Evolutionary conservation across 1,284 basidiomycete genomes (phyloP).

Genomic region (Naganishia sp.): DNA sequence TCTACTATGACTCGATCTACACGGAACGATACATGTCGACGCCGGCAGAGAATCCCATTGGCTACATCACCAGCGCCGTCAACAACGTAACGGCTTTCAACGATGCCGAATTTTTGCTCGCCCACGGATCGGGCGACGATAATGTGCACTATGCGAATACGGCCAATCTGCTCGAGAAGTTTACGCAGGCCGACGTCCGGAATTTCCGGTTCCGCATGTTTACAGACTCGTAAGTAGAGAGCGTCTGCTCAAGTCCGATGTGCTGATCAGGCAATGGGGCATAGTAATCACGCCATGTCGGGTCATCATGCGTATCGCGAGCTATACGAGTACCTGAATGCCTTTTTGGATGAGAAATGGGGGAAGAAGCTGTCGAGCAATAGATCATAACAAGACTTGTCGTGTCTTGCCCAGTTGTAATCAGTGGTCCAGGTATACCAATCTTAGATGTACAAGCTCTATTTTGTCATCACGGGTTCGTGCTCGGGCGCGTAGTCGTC

Average conservation of each 20-base stretch:
- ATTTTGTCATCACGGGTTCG: background rate
- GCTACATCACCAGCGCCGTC: slow-evolving; percentile 82
- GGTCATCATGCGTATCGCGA: slow-evolving; percentile 77
- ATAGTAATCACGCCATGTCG: slow-evolving; percentile 74
- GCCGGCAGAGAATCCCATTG: slow-evolving; percentile 71
- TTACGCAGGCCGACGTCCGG: slow-evolving; percentile 73
- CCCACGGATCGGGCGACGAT: slow-evolving; percentile 91
- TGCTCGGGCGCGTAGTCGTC: slow-evolving; percentile 39
- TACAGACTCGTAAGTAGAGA: slow-evolving; percentile 73
- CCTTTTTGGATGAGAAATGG: slow-evolving; percentile 86
- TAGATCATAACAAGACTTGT: background rate
- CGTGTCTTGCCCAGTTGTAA: slow-evolving; percentile 8
- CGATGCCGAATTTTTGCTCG: slow-evolving; percentile 75
- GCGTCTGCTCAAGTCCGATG: slow-evolving; percentile 35
- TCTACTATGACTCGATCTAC: slow-evolving; percentile 65
- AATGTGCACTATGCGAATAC: slow-evolving; percentile 91
- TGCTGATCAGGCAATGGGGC: slow-evolving; percentile 10
- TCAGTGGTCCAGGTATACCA: slow-evolving; percentile 10
- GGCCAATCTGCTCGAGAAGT: slow-evolving; percentile 86
- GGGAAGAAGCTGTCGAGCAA: slow-evolving; percentile 58
- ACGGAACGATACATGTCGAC: slow-evolving; percentile 97
- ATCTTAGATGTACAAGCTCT: background rate
- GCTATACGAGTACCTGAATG: slow-evolving; percentile 81
- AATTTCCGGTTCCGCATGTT: slow-evolving; percentile 92
- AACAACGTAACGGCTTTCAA: slow-evolving; percentile 81